Base-by-base conservation (phyloP, 352 stramenopile species). In the Globisporangium sylvaticum region DNA sequence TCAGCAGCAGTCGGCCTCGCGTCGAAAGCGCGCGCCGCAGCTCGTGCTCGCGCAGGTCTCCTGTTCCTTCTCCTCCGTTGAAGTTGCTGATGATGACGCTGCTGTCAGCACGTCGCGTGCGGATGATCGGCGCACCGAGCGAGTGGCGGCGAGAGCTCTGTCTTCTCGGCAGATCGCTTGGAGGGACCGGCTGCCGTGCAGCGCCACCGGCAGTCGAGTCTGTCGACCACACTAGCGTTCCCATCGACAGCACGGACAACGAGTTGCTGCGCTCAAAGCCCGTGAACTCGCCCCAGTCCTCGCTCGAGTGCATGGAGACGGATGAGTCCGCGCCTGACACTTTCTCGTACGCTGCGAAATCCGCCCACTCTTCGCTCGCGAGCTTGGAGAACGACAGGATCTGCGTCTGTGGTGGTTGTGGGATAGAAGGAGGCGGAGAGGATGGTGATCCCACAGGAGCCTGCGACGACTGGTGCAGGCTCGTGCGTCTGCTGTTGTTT, bases 321-420 rank as follows among this genome's bases (percentile, higher is more conserved):
- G 62, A 9, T 48, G 71, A 52, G 25, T 67, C 52, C 10, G 12
- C 27, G 24, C 4, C 22, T 44, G 66, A 66, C 32, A 62, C 55
- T 22, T 66, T 65, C 24, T 75, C 65, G 10, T 72, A 80, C 14
- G 65, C 65, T 7, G 56, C 67, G 32, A 80, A 80, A 57, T 78
- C 68, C 3, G 74, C 74, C 74, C 74, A 80, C 27, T 76, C 71
- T 3, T 64, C 64, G n/a, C 50, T 63, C 25, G 25, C 34, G 24
- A 58, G 67, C 54, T 65, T 72, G 32, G 67, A 69, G 27, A 72
- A 65, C 22, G 66, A 65, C 24, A 70, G 56, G 14, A 69, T 42
- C 34, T 69, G 64, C 29, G 64, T 69, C 42, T 34, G 44, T n/a
- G 64, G 64, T 0, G 56, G 55, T 34, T 29, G 42, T 20, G 34